These are phyloP conservation scores for Trichoderma endophyticum DNA, from an alignment of 2,329 filamentous ascomycete genomes.

Conservation along the genomic window DNA sequence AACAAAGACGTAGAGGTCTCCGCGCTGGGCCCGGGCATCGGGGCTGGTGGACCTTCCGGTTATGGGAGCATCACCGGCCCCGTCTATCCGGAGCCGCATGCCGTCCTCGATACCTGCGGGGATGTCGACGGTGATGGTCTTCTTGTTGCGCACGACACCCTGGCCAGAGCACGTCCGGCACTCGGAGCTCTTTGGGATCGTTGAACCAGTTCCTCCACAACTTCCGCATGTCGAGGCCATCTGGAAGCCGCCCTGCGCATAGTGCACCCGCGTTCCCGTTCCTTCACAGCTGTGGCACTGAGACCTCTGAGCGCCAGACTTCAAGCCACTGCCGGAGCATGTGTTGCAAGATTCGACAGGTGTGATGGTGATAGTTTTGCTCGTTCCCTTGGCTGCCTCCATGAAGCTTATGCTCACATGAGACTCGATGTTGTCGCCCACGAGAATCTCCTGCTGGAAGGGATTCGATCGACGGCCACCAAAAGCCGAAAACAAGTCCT, in stretches of 20 bases:
- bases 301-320: conserved; percentile 69
- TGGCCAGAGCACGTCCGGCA: conserved; percentile 78
- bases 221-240: conserved; percentile 84
- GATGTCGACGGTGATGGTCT: conserved; percentile 85
- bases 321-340: conserved; percentile 80
- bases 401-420: conserved; percentile 91
- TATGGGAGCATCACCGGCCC: conserved; percentile 81
- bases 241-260: conserved; percentile 91
- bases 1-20: conserved; percentile 89
- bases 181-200: conserved; percentile 74
- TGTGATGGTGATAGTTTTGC: conserved; percentile 82
- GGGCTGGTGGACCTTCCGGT: conserved; percentile 67
- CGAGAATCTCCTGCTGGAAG: conserved; percentile 74
- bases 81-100: conserved; percentile 82
- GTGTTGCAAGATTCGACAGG: conserved; percentile 78
- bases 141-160: conserved; percentile 78
- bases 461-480: conserved; percentile 60
- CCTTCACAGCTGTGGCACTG: conserved; percentile 80
- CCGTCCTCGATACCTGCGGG: conserved; percentile 95
- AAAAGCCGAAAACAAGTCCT: conserved; percentile 91
- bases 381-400: conserved; percentile 89
- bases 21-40: conserved; percentile 63
- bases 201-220: conserved; percentile 75
- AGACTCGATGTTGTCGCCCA: conserved; percentile 96
- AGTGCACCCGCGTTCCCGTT: conserved; percentile 80